phyloP scores from a whole-genome alignment of 305 asterid genomes.

The Solanum hybrid region DNA sequence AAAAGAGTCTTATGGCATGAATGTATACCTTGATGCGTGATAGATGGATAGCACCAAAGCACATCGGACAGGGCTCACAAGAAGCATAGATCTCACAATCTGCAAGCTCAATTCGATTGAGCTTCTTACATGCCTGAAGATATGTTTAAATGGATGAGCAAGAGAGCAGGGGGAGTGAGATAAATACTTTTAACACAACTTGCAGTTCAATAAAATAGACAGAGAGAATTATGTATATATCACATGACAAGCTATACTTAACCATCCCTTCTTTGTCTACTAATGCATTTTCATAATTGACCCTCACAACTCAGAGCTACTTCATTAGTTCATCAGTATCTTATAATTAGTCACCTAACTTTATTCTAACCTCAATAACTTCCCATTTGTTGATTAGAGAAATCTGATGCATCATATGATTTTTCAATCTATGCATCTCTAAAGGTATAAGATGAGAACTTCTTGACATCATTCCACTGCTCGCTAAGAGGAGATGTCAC shows the following conservation, averaged over 20 bases:
- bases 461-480: neutral
- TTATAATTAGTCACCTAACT: neutral
- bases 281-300: neutral
- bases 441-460: neutral
- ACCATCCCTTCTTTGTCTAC: neutral
- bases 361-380: neutral
- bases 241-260: neutral
- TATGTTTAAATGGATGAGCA: neutral
- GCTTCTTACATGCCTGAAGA: slow-evolving; percentile 89
- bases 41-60: slow-evolving; percentile 96
- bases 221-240: neutral
- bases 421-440: neutral
- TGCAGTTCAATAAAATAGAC: neutral
- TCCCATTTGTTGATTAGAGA: neutral
- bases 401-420: neutral
- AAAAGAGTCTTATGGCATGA: neutral
- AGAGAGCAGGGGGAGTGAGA: neutral
- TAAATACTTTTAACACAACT: neutral
- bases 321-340: neutral
- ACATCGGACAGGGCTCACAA: slow-evolving; percentile 99
- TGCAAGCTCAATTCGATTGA: slow-evolving; percentile 76
- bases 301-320: neutral
- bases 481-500: neutral
- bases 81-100: slow-evolving; percentile 97
- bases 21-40: slow-evolving; percentile 67